Base-by-base conservation (phyloP, 1,284 basidiomycete genomes). In the Marasmius sp. region DNA sequence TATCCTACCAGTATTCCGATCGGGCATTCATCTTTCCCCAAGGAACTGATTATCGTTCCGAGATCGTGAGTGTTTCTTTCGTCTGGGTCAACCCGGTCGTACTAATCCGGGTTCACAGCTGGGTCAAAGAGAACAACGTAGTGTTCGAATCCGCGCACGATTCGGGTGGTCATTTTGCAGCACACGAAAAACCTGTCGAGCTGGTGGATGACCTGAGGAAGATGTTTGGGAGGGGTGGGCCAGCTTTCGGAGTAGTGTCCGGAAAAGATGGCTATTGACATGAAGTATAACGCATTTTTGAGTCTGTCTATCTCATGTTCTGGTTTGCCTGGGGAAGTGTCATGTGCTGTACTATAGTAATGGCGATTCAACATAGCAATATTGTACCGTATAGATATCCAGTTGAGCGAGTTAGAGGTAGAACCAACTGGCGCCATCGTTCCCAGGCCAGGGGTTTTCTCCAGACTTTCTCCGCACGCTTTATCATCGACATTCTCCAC, bases 11-110 rank as follows among this genome's bases (percentile, higher is more conserved):
- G 34, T 2, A 58, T 64, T 48, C 60, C 60, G 1, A 16, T 52
- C 20, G 63, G 63, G 2, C 38, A 52, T 6, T 64, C 63, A 9
- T 16, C 14, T 5, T 64, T 64, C 48, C 57, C 57, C 1, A 54
- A 18, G 8, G 61, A 59, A 9, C 16, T 43, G 18, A 16, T 16
- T 11, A 45, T 58, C 18, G n/a, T 27, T 33, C 56, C 56, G 20
- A n/a, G 34, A 27, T 51, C 50, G 50, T 51, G n/a, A 8, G 50
- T 51, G 14, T 16, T 27, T 16, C 33, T 27, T 12, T 3, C 20
- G 14, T 27, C 27, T 11, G 27, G 8, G 12, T n/a, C 48, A 6
- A 8, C 1, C 10, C 33, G 16, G 14, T 11, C 10, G 7, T 51
- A 10, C 34, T 9, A 51, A 27, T 27, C 1, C 27, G 16, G 22